Evolutionary conservation across 1,284 basidiomycete species (phyloP), one percentile per base, ranked within the genome.

Genomic region (Tremellales sp.): DNA sequence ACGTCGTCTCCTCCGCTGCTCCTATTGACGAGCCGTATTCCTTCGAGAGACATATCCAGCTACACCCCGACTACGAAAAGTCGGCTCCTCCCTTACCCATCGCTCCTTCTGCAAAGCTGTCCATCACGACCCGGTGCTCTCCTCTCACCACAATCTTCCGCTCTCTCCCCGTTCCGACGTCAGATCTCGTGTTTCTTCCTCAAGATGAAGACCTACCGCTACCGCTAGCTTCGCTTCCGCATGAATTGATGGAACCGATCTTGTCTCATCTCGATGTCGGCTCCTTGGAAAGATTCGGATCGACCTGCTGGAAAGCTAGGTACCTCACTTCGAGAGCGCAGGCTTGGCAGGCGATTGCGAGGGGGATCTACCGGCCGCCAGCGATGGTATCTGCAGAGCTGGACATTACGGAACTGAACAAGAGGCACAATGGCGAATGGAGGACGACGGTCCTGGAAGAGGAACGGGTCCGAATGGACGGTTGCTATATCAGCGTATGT

Each of bases 401-500:
- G 35, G 40, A 29, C 7, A 21, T 45, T 21, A 44, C 26, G 18
- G 65, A 74, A 2, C 71, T 87, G 14, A 72, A 82, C 5, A 66
- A 76, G 22, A 71, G 71, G 32, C 83, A 82, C 63, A 65, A 71
- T 40, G 77, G 73, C 40, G 81, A 88, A 65, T 88, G 82, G 72
- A 78, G 90, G 31, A 81, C 83, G 21, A 70, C 86, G 5, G 86
- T 81, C 63, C 79, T 93, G 35, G 85, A 90, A 64, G 84, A 87
- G 53, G 88, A 89, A 43, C 79, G 90, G 28, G 67, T 93, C 31
- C 81, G 90, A 34, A 71, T 86, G 56, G 90, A 93, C 55, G 90
- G 90, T 4, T 82, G 89, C 14, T 93, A 92, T 67, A 92, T 94
- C 48, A 82, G 87, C 22, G 83, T 89, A 13, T 92, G 88, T 63